Base-by-base conservation (phyloP, 495 filamentous ascomycete species). In the Saxophila tyrrhenica region DNA sequence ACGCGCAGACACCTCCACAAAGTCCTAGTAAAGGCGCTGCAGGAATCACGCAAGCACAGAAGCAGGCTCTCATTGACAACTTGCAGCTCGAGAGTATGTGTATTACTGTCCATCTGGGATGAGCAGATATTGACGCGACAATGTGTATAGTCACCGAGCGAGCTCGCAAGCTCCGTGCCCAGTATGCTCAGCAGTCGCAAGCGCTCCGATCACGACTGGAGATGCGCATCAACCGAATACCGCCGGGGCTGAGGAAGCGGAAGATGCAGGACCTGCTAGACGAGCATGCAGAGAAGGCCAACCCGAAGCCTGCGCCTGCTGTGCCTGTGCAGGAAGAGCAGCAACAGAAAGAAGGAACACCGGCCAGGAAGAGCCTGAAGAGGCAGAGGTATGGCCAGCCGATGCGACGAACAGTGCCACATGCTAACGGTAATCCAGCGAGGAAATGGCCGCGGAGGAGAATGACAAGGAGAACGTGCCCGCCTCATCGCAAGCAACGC, bases 181-280 rank as follows among this genome's bases (percentile, higher is more conserved):
- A 94, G 68, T 95, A 94, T 72, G 83, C 83, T 29, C 74, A 94
- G 32, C 89, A 94, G 68, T 84, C 87, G 13, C 83, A 87, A 65
- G 85, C 85, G 56, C 77, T 97, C 13, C 78, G 83, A 41, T 81
- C 88, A 45, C 84, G 92, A 39, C 83, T 99, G 25, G 91, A 97
- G 72, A 85, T 95, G 68, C 87, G 92, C 66, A 77, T 99, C 69
- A 95, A 96, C 64, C 86, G 92, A 44, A 89, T 99, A 44, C 92
- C 92, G 8, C 74, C 79, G 39, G 79, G 82, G 15, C 69, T 95
- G 54, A 83, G 92, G 51, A 85, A 83, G 62, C 78, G 77, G 25
- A 95, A 78, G 43, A 90, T 99, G 79, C 83, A 82, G 50, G 90
- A 95, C 25, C 73, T 97, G 5, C 63, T 89, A 17, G 73, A 79